Base-by-base conservation (phyloP, 176 grass and related monocot species). In the Microstegium vimineum region DNA sequence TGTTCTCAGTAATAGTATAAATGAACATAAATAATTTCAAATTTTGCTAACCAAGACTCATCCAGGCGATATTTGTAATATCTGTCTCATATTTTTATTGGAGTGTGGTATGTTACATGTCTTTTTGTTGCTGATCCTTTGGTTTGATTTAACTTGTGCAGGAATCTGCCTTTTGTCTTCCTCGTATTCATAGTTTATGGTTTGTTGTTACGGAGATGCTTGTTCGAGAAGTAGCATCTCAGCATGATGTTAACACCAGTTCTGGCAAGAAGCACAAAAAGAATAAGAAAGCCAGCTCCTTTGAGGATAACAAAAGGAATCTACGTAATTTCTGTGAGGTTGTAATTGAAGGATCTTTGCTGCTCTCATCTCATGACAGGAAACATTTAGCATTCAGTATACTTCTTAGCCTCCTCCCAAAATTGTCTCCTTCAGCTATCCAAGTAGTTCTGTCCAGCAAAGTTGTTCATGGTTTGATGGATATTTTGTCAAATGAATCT, bases 111-210 rank as follows among this genome's bases (percentile, higher is more conserved):
- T 71, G 36, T 43, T 37, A 47, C 27, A 10, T 78, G 40, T 14
- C 20, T 43, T 77, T 81, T 56, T 5, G 36, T 82, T 47, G 6
- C 52, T 68, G 18, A 76, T 81, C 16, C 38, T 71, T 75, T 67
- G 75, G 69, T 56, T 76, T 78, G 67, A 17, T 62, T 62, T 33
- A 81, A 90, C 26, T 79, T 27, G 6, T 87, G 13, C 90, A 99
- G 93, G 93, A 99, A 73, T 99, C 96, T 70, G 77, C 91, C 25
- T 99, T 99, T 83, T 99, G 93, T 84, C 85, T 92, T 69, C 96
- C 96, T 69, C 96, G 96, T 74, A 67, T 95, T 67, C 96, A 95
- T 83, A 94, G 93, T 75, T 52, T 99, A 79, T 99, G 96, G 93
- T 80, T 76, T 74, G 78, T 95, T 71, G 69, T 95, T 38, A 87